Evolutionary conservation across 306 rosid species (phyloP).

Genomic region (Vachellia pachyceras): DNA sequence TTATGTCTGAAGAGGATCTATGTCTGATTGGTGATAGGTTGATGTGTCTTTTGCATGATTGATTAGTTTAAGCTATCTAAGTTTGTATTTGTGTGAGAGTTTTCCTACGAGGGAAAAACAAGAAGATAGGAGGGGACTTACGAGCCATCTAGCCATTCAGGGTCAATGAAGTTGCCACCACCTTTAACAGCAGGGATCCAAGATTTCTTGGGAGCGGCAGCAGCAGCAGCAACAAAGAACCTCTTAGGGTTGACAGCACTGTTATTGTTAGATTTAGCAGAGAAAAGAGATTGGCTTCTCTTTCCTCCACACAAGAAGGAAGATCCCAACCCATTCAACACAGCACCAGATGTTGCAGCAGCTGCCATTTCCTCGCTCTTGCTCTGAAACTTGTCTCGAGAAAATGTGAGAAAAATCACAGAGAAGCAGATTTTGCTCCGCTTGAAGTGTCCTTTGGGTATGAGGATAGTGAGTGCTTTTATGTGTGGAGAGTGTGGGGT

Average conservation of each 20-base stretch:
- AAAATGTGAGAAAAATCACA: background rate
- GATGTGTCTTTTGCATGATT: background rate
- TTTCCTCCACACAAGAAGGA: slow-evolving; percentile 81
- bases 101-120: background rate
- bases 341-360: slow-evolving; percentile 87
- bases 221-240: slow-evolving; percentile 50
- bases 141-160: slow-evolving; percentile 99
- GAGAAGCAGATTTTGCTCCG: slow-evolving; percentile 6
- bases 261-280: slow-evolving; percentile 44
- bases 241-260: slow-evolving; percentile 52
- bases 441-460: background rate
- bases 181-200: slow-evolving; percentile 78
- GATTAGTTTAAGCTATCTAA: background rate
- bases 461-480: slow-evolving; percentile 40
- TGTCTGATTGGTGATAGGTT: background rate
- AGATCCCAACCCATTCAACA: slow-evolving; percentile 81
- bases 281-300: slow-evolving; percentile 65
- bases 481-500: slow-evolving; percentile 36
- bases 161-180: slow-evolving; percentile 78
- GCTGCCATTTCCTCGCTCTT: slow-evolving; percentile 61
- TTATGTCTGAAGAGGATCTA: background rate
- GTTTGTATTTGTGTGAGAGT: background rate
- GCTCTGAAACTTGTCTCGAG: slow-evolving; percentile 24
- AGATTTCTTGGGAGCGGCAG: slow-evolving; percentile 69
- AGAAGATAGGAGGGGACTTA: slow-evolving; percentile 49